phyloP scores from a whole-genome alignment of 768 basidiomycete species.

The Coprinopsis strossmayeri region DNA sequence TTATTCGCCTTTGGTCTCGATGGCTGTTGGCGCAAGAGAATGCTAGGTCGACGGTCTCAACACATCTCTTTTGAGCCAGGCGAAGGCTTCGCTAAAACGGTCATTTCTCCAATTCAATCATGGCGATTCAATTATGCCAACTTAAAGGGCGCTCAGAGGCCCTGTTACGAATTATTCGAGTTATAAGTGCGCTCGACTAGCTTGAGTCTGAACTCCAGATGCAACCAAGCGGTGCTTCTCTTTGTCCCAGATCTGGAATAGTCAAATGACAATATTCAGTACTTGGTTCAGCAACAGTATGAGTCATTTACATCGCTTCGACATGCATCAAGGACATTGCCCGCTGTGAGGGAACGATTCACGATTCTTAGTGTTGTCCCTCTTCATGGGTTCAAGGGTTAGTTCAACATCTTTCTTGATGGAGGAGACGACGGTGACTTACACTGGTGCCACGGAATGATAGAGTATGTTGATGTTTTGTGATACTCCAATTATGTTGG shows the following conservation, averaged over 20 bases:
- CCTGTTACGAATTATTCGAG: not conserved
- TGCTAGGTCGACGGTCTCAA: not conserved
- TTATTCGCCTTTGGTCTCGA: not conserved
- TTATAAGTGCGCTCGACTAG: not conserved
- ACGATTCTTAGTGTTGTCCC: not conserved
- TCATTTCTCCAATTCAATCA: too few species aligned
- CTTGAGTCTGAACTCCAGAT: not conserved
- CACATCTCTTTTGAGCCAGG: too few species aligned
- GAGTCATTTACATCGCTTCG: not conserved
- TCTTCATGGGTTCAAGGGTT: not conserved
- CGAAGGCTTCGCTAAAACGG: too few species aligned
- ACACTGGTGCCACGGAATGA: conserved; percentile 13
- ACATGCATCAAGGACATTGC: not conserved
- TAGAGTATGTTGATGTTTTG: conserved; percentile 17
- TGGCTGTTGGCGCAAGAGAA: not conserved
- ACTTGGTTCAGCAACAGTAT: not conserved
- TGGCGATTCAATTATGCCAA: too few species aligned
- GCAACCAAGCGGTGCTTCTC: not conserved
- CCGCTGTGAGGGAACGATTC: not conserved
- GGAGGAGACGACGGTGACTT: conserved; percentile 1
- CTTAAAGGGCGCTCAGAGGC: not conserved
- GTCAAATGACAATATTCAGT: not conserved
- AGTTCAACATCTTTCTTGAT: not conserved
- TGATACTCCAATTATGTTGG: conserved; percentile 14
- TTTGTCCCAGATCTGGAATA: not conserved